Conservation (phyloP, 1,139 yeast species). For the Suzukiozyma palmioleophila region DNA sequence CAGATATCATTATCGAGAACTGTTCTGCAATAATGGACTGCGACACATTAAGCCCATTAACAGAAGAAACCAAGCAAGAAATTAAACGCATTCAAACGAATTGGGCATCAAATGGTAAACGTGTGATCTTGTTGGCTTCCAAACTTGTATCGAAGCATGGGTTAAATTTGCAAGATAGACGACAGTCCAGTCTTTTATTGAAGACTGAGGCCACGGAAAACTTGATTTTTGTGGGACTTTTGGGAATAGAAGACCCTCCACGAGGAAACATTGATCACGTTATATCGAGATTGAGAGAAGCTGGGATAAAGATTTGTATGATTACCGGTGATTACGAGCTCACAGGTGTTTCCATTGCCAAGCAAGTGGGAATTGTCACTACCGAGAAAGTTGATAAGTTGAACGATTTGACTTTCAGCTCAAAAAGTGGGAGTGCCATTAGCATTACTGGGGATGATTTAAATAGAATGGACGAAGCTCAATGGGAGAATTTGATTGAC, state of each 20-base stretch:
- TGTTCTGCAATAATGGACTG: slow-evolving; percentile 22
- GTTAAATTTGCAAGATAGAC: slow-evolving; percentile 8
- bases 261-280: slow-evolving; percentile 40
- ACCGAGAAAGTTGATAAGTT: slow-evolving; percentile 21
- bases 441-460: slow-evolving; percentile 40
- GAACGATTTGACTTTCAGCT: slow-evolving; percentile 15
- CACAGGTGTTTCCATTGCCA: slow-evolving; percentile 51
- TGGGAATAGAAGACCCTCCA: slow-evolving; percentile 52
- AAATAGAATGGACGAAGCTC: slow-evolving; percentile 29
- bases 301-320: slow-evolving; percentile 49
- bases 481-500: slow-evolving; percentile 36
- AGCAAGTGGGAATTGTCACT: slow-evolving; percentile 40
- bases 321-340: slow-evolving; percentile 52
- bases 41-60: slow-evolving; percentile 12
- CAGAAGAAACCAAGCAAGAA: slow-evolving; percentile 11
- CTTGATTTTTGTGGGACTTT: slow-evolving; percentile 35
- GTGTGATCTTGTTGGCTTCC: slow-evolving; percentile 41
- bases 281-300: slow-evolving; percentile 34
- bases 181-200: slow-evolving; percentile 12
- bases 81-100: slow-evolving; percentile 25
- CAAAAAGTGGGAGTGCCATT: slow-evolving; percentile 17
- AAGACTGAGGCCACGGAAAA: slow-evolving; percentile 12
- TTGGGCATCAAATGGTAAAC: slow-evolving; percentile 42
- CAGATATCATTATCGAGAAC: slow-evolving; percentile 38
- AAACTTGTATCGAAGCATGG: slow-evolving; percentile 16